Base-by-base conservation (phyloP, 2,329 filamentous ascomycete species). In the Xylariaceae sp. region DNA sequence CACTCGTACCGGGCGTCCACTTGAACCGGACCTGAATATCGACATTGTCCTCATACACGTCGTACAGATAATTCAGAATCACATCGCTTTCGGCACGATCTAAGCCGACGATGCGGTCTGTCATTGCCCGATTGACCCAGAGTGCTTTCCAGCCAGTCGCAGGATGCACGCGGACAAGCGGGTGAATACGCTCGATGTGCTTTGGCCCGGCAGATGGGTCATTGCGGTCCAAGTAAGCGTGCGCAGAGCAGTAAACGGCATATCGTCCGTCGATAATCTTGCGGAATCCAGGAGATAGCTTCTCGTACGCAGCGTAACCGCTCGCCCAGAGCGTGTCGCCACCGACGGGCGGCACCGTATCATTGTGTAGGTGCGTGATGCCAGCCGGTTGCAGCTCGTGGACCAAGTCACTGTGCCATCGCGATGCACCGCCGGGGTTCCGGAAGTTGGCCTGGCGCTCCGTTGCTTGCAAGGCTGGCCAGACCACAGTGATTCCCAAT, bases 271-370 rank as follows among this genome's bases (percentile, higher is more conserved):
- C 88, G 58, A 91, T 88, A 49, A 91, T 83, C 69, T 83, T 83
- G 36, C 88, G 86, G 74, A 91, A 91, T 2, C 77, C 82, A 0
- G 87, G 88, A 1, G 85, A 88, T 0, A 91, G 79, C 73, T 91
- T 91, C 72, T 90, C 87, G 64, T 91, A 91, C 0, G 88, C 88
- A 0, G 83, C 77, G 67, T 91, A 91, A 1, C 88, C 87, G 56
- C 81, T 86, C 0, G 88, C 86, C 88, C 88, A 91, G 0, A 91
- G 80, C 0, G 88, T 91, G 70, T 91, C 88, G 9, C 88, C 88
- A 1, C 88, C 88, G 0, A 85, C 69, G 0, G 78, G 78, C 0
- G 87, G 87, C 0, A 91, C 78, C 0, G 86, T 87, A 68, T 89
- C 87, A 52, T 89, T 89, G 73, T 89, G 86, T 5, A 90, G 76